These are phyloP conservation scores for Podila minutissima DNA, from an alignment of 192 early-diverging fungal genomes.

Conservation along the genomic window DNA sequence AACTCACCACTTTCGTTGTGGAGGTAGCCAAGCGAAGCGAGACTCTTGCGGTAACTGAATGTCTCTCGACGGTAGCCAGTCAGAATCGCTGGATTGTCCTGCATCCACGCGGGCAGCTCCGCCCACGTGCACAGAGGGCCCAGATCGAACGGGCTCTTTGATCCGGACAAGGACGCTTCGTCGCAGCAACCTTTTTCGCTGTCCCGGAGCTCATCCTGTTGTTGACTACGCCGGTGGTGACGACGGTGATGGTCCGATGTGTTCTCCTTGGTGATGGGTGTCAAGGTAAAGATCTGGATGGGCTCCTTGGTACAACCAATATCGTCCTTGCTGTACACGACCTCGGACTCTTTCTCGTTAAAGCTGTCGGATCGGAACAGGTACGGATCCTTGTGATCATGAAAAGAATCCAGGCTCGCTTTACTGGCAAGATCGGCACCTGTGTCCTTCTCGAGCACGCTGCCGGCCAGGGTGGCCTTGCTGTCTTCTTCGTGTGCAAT, in stretches of 20 bases:
- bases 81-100: constrained; percentile 39
- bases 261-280: constrained; percentile 8
- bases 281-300: constrained; percentile 7
- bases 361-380: background rate
- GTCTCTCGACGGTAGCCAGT: constrained; percentile 43
- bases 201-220: constrained; percentile 11
- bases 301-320: background rate
- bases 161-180: background rate
- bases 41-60: constrained; percentile 23
- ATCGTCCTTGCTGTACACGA: background rate
- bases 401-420: background rate
- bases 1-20: constrained; percentile 50
- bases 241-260: background rate
- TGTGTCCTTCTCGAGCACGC: background rate
- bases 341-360: background rate
- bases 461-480: background rate
- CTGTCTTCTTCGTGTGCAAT: background rate
- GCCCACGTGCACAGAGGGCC: constrained; percentile 31
- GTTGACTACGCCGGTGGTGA: background rate
- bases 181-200: background rate
- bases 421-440: background rate
- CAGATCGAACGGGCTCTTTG: background rate
- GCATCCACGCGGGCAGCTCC: constrained; percentile 45
- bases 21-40: constrained; percentile 23
- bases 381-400: constrained; percentile 4